Evolutionary conservation across 805 yeast species (phyloP), one percentile per base, ranked within the genome.

Genomic region (Candida ovalis): DNA sequence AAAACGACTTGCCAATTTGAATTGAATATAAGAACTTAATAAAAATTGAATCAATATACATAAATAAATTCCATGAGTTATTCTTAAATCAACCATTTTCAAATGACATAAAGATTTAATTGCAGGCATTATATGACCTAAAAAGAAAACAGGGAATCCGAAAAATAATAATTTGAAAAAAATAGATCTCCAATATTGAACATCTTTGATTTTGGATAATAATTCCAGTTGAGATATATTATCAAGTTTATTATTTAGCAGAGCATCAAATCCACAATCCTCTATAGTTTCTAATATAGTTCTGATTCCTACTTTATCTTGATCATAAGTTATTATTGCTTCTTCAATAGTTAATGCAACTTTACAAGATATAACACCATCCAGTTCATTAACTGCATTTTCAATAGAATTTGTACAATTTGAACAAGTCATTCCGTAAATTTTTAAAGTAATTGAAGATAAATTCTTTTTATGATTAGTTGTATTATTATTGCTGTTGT

Each of bases 141-240:
- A 65, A 4, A 70, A 62, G 25, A 78, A 55, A 6, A 88, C 77
- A 0, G 96, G 90, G 0, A 81, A 24, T 0, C 96, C 91, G 48
- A 82, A 69, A 0, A 73, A 21, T 2, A 82, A 58, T 6, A 90
- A 64, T 44, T 67, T 73, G 45, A 78, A 51, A 49, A 86, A 78
- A 49, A 74, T 82, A 9, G 63, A 53, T 49, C 74, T 76, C 96
- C 97, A 94, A 58, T 76, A 80, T 44, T 71, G 68, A 40, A 88
- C 82, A 53, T 92, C 97, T 55, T 82, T 80, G 8, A 77, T 73
- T 55, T 87, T 81, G 1, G 88, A 74, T 25, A 94, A 70, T 1
- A 86, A 64, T 36, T 78, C 81, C 37, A 92, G 61, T 64, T 94
- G 98, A 3, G 86, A 73, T 3, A 80, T 65, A 53, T 79, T 80